phyloP scores from a whole-genome alignment of 495 filamentous ascomycete species.

The Schizothecium vesticola region DNA sequence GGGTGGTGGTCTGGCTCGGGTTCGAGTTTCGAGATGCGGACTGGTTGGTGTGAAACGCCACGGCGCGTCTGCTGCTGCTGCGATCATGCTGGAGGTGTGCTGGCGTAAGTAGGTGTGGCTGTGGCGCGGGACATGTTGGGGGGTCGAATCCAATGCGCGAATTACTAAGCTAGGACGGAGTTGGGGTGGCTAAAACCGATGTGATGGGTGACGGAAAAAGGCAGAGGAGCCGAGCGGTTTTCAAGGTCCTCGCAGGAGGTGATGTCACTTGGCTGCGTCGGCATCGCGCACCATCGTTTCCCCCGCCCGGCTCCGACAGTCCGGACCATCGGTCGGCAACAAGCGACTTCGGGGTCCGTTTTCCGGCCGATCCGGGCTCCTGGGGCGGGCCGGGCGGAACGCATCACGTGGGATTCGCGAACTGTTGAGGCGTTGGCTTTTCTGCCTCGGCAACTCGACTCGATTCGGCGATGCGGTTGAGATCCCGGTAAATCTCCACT shows the following conservation, averaged over 20 bases:
- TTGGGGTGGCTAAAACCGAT: no score
- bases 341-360: not conserved
- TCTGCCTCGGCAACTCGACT: not conserved
- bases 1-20: not conserved
- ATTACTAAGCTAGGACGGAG: not conserved
- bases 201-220: not conserved
- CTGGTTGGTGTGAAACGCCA: not conserved
- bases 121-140: not conserved
- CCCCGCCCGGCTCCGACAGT: not conserved
- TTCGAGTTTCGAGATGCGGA: not conserved
- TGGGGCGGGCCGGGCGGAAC: not conserved
- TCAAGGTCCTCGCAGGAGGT: not conserved
- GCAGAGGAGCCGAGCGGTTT: not conserved
- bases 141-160: no score
- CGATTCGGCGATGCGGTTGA: not conserved
- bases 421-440: not conserved
- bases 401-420: not conserved
- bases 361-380: not conserved
- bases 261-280: no score
- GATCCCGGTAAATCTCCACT: not conserved
- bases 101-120: no score
- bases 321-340: not conserved
- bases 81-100: not conserved
- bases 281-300: no score
- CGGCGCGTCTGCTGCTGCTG: not conserved